Conservation (phyloP, 1,139 yeast species). For the Hemisphaericaspora xylofermentans region DNA sequence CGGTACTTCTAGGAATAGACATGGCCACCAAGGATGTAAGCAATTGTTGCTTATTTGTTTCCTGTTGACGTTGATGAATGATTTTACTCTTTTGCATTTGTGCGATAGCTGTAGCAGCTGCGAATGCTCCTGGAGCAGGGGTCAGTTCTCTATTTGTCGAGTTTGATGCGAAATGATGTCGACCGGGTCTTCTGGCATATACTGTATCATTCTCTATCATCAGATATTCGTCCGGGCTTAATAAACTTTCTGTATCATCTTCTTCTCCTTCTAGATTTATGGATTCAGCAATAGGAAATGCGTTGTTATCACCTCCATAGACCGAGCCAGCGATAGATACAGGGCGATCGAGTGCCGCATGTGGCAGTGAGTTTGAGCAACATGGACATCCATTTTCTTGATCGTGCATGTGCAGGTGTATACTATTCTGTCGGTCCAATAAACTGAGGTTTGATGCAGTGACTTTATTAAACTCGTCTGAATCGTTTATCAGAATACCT, state of each 20-base stretch:
- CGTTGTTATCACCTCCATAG: slow-evolving; percentile 30
- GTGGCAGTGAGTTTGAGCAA: slow-evolving; percentile 55
- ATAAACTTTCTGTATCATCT: slow-evolving; percentile 24
- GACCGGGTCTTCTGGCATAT: not conserved
- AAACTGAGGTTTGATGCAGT: slow-evolving; percentile 20
- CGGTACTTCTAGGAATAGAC: slow-evolving; percentile 74
- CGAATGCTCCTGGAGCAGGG: slow-evolving; percentile 76
- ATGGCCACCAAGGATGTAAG: slow-evolving; percentile 69
- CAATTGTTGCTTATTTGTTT: slow-evolving; percentile 45
- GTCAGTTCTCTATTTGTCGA: slow-evolving; percentile 36
- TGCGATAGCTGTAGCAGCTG: slow-evolving; percentile 70
- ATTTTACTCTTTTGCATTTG: slow-evolving; percentile 44
- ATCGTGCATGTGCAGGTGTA: slow-evolving; percentile 30
- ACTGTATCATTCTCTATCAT: slow-evolving; percentile 7
- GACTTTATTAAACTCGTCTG: slow-evolving; percentile 11
- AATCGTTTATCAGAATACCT: not conserved
- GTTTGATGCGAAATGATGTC: slow-evolving; percentile 19
- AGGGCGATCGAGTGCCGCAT: slow-evolving; percentile 59
- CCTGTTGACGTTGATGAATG: slow-evolving; percentile 17
- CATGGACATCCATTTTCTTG: slow-evolving; percentile 46
- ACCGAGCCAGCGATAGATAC: slow-evolving; percentile 63
- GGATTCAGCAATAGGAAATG: slow-evolving; percentile 34
- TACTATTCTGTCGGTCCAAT: slow-evolving; percentile 15
- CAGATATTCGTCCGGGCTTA: slow-evolving; percentile 32
- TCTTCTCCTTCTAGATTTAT: slow-evolving; percentile 51